Evolutionary conservation across 106 monocot species (phyloP), one percentile per base, ranked within the genome.

Genomic region (Narthecium ossifragum): DNA sequence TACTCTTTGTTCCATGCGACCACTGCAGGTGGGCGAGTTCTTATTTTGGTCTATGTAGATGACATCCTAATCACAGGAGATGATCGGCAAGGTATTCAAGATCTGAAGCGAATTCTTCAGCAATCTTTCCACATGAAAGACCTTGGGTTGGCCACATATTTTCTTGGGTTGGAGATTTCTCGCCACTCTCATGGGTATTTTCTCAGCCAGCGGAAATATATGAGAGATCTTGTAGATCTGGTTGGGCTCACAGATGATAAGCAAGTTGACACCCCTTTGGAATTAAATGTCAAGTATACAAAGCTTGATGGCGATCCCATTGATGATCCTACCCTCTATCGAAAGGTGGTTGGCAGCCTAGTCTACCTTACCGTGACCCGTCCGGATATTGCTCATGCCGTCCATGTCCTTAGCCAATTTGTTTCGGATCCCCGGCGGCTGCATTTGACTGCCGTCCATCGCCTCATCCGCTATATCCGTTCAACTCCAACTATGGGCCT

Each of bases 371-470:
- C 57, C 2, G 56, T 75, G 2, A 65, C 65, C 0, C 50, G 46
- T 9, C 70, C 29, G 18, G 59, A 76, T 32, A 70, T 73, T 43
- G n/a, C 65, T 24, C 36, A 80, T 61, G 62, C 0, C 0, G 62
- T 79, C 0, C 72, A 73, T 20, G 0, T 68, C 4, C 3, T 67
- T 1, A 72, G 66, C 61, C 61, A 60, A 26, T 73, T 79, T 61
- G 34, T 68, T 29, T 57, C 15, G 12, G 36, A 46, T 31, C 68
- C 62, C 40, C 10, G 13, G 3, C 50, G 13, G 23, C 34, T 51
- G 23, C 43, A 61, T 20, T 59, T 61, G 34, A 71, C 38, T 31
- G 55, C 8, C 24, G 55, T 72, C 25, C 62, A 62, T 61, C 37
- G 45, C 3, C 41, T 78, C 10, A 52, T 72, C 48, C 39, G 49